These are phyloP conservation scores for Thelonectria olida DNA, from an alignment of 2,329 filamentous ascomycete species.

Conservation along the genomic window DNA sequence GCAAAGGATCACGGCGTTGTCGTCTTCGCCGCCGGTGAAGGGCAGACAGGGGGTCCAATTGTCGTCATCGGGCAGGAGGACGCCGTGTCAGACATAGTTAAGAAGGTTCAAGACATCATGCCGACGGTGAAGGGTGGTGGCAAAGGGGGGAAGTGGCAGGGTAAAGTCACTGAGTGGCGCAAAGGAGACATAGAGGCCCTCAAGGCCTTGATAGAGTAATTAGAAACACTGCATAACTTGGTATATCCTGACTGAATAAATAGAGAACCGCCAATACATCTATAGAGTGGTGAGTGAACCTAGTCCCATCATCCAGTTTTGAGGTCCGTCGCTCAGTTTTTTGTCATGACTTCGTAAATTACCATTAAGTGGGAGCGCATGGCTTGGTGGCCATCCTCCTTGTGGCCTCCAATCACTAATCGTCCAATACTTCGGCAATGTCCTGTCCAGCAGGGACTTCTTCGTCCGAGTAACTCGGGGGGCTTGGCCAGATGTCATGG, in stretches of 20 bases:
- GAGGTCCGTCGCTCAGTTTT: too few species aligned
- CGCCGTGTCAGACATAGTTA: constrained; percentile 29
- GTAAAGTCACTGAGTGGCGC: constrained; percentile 42
- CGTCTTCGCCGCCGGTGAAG: constrained; percentile 40
- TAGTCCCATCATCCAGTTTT: too few species aligned
- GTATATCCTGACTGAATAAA: too few species aligned
- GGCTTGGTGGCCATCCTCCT: neutral
- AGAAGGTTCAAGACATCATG: constrained; percentile 21
- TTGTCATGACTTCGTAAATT: neutral
- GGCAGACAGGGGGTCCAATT: constrained; percentile 34
- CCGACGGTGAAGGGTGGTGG: constrained; percentile 41
- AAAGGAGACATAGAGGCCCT: constrained; percentile 34
- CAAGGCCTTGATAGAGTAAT: constrained; percentile 27
- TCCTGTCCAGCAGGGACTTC: neutral
- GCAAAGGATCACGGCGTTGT: constrained; percentile 26
- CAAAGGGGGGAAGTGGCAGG: constrained; percentile 43
- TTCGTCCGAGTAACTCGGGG: constrained; percentile 8
- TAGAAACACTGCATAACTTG: too few species aligned
- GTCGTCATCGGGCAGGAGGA: constrained; percentile 38
- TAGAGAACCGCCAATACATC: too few species aligned
- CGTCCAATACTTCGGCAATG: neutral
- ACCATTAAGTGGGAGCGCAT: neutral
- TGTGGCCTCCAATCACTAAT: neutral
- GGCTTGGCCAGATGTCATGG: constrained; percentile 16
- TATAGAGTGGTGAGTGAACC: too few species aligned